Evolutionary conservation across 306 rosid species (phyloP).

Genomic region (Geum urbanum): DNA sequence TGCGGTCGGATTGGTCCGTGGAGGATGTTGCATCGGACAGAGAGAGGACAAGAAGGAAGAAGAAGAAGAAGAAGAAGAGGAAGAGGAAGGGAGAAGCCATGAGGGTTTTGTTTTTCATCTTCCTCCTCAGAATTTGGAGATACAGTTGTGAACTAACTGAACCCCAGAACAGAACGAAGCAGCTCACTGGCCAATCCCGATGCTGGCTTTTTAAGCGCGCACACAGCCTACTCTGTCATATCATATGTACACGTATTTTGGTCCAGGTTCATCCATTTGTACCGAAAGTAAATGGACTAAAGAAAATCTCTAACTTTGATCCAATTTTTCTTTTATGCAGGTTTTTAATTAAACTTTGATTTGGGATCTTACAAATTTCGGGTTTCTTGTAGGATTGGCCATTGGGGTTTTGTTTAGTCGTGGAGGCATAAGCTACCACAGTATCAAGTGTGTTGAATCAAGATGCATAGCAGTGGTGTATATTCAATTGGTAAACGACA

Average conservation of each 20-base stretch:
- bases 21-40: conserved; percentile 17
- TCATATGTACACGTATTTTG: neutral
- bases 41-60: conserved; percentile 22
- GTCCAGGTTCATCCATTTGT: neutral
- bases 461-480: too few relatives aligned
- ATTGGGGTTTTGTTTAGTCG: too few relatives aligned
- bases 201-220: neutral
- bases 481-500: neutral
- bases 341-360: too few relatives aligned
- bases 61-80: neutral
- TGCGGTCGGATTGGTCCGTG: conserved; percentile 30
- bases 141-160: neutral
- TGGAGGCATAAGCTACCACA: neutral
- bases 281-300: too few relatives aligned
- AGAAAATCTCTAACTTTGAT: too few relatives aligned
- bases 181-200: neutral
- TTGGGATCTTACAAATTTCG: neutral
- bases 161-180: too few relatives aligned
- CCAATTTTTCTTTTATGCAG: too few relatives aligned
- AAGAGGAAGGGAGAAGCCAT: conserved; percentile 12
- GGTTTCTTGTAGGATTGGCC: neutral
- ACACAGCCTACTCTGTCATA: too few relatives aligned
- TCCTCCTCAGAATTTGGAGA: conserved; percentile 3
- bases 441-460: too few relatives aligned
- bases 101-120: neutral